phyloP scores from a whole-genome alignment of 768 basidiomycete species.

The Austroboletus eburneus region DNA sequence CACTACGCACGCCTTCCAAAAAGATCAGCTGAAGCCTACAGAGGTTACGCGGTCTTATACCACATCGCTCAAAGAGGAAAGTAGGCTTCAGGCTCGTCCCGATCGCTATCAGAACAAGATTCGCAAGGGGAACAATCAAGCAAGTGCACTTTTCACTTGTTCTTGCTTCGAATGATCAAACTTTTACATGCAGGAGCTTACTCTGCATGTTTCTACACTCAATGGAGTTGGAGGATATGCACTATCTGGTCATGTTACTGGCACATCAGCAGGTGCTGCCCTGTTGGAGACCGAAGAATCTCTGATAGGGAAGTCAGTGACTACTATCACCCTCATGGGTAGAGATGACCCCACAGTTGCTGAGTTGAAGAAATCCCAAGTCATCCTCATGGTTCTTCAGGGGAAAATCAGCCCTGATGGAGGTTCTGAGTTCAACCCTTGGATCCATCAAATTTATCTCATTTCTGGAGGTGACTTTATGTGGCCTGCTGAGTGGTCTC shows the following conservation, averaged over 20 bases:
- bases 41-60: constrained; percentile 20
- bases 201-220: constrained; percentile 21
- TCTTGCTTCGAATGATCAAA: neutral
- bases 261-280: constrained; percentile 16
- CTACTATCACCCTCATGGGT: constrained; percentile 46
- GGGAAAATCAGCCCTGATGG: constrained; percentile 24
- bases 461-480: constrained; percentile 22
- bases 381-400: constrained; percentile 35
- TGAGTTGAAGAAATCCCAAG: constrained; percentile 39
- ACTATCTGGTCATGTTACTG: constrained; percentile 18
- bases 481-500: constrained; percentile 37
- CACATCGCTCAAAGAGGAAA: constrained; percentile 11
- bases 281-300: constrained; percentile 18
- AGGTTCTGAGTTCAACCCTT: constrained; percentile 33
- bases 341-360: constrained; percentile 56
- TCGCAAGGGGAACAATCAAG: constrained; percentile 35
- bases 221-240: constrained; percentile 19
- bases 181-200: constrained; percentile 11
- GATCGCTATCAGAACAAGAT: constrained; percentile 31
- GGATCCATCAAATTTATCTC: constrained; percentile 35
- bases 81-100: constrained; percentile 15
- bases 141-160: constrained; percentile 17
- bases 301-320: constrained; percentile 30
- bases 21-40: constrained; percentile 24
- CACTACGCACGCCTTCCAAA: constrained; percentile 21